Base-by-base conservation (phyloP, 225 moss, liverwort and hornwort genomes). In the Bryum argenteum region DNA sequence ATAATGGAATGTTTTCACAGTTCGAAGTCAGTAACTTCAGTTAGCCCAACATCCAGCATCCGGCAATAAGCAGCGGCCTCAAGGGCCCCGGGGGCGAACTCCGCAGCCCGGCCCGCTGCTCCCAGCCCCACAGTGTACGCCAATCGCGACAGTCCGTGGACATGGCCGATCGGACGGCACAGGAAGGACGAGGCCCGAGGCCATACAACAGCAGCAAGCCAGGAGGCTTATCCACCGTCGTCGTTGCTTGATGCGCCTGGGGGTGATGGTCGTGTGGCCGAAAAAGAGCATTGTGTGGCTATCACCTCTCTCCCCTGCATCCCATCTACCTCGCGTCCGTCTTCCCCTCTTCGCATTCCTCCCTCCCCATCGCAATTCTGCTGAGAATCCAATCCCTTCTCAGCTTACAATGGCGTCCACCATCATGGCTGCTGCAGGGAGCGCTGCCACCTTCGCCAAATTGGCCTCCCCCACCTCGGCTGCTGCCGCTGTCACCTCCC, bases 371-470 rank as follows among this genome's bases (percentile, higher is more conserved):
- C 62, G 39, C 60, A 61, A 37, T 16, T 16, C 48, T 10, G 61
- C 40, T 4, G 26, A 10, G 23, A 55, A 4, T 55, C 18, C 33
- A 33, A 33, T 37, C 15, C 6, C 33, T 11, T 10, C 5, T 40
- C 48, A 48, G 11, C 19, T 28, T 14, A 72, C 72, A 54, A 78
- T 78, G 78, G 72, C 78, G 61, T 64, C 70, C 40, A 54, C 67
- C 0, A 55, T 72, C 61, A 78, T 72, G 78, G 78, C 78, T 23
- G 78, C 72, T 54, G 78, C 67, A 10, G 61, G 61, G 22, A 61
- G 54, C 47, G 61, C 78, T 37, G 44, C 67, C 33, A 60, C 67
- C 38, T 72, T 72, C 67, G 72, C 72, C 78, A 72, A 78, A 61
- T 22, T 72, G 59, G 16, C 71, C 54, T 23, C 72, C 38, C 3